Evolutionary conservation across 768 basidiomycete genomes (phyloP).

Genomic region (Naganishia friedmannii): DNA sequence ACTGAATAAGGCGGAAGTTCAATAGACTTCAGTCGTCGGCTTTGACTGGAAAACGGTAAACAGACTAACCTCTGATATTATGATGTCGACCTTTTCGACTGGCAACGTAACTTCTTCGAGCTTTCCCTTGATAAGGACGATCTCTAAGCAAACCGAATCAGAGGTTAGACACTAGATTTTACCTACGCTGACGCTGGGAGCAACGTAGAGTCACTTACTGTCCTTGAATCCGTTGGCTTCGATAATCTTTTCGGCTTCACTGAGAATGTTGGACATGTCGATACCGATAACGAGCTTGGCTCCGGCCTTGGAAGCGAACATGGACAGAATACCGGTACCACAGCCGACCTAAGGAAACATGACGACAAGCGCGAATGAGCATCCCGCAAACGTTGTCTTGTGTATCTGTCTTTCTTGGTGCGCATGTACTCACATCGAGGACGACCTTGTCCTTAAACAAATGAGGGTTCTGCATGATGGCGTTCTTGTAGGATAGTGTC

Average conservation of each 20-base stretch:
- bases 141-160: slow-evolving; percentile 58
- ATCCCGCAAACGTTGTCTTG: neutral
- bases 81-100: slow-evolving; percentile 90
- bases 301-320: slow-evolving; percentile 96
- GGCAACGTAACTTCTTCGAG: slow-evolving; percentile 89
- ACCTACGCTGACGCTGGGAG: neutral
- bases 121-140: slow-evolving; percentile 95
- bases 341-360: slow-evolving; percentile 68
- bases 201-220: slow-evolving; percentile 60
- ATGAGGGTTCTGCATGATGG: slow-evolving; percentile 90
- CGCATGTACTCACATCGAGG: slow-evolving; percentile 59
- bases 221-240: slow-evolving; percentile 94
- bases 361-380: neutral
- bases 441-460: slow-evolving; percentile 95
- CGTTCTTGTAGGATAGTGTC: slow-evolving; percentile 88
- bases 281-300: slow-evolving; percentile 93
- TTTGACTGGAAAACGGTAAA: slow-evolving; percentile 5
- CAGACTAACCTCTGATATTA: slow-evolving; percentile 73
- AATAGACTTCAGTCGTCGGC: neutral
- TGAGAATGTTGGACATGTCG: slow-evolving; percentile 99
- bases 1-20: slow-evolving; percentile 49
- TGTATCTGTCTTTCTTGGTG: too few species aligned
- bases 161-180: neutral
- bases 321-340: slow-evolving; percentile 94
- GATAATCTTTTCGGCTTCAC: slow-evolving; percentile 95